phyloP scores from a whole-genome alignment of 2,329 filamentous ascomycete genomes.

The Colletotrichum sojae region DNA sequence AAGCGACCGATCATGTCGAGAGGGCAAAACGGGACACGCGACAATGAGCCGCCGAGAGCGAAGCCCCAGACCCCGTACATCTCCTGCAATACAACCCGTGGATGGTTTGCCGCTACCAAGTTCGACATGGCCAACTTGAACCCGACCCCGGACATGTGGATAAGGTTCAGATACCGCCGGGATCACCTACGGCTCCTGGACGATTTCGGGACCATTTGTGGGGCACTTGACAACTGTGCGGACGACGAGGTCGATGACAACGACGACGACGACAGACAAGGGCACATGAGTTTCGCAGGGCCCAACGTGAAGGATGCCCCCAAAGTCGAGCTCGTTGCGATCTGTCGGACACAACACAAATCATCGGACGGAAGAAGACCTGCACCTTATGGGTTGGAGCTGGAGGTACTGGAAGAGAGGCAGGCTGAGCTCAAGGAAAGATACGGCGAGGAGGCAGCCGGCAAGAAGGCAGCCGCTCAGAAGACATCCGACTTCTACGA shows the following conservation, averaged over 20 bases:
- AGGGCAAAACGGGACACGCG: neutral
- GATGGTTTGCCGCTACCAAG: neutral
- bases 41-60: no score
- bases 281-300: neutral
- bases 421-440: no score
- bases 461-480: no score
- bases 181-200: neutral
- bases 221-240: neutral
- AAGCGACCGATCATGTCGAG: neutral
- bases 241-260: neutral
- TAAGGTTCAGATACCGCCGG: neutral
- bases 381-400: neutral
- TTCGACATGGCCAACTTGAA: neutral
- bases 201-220: neutral
- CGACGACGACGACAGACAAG: no score
- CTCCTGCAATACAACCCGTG: neutral
- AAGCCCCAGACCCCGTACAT: slow-evolving; percentile 15
- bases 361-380: no score
- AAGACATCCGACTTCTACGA: neutral
- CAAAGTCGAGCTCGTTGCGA: neutral
- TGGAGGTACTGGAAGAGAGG: no score
- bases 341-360: neutral
- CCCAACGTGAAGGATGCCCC: neutral
- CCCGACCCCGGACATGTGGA: neutral
- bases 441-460: no score